A percentile compares a stretch with the other conserved stretches of the same genome.
These are phyloP conservation scores for Talaromyces sp. DNA, from an alignment of 2,329 filamentous ascomycete genomes.

Conservation along the genomic window DNA sequence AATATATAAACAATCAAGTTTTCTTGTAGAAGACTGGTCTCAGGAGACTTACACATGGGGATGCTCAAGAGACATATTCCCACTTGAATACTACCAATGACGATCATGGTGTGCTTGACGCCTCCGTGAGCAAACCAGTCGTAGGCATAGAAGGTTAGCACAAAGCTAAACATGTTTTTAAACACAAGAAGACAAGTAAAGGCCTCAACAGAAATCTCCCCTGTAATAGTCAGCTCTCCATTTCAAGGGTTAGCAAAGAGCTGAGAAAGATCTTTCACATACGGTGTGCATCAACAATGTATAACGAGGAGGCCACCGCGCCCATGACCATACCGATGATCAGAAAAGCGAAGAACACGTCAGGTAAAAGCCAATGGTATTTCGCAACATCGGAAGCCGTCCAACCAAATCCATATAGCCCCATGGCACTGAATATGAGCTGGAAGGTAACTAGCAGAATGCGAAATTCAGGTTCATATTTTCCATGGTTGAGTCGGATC, in stretches of 20 bases:
- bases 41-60: constrained; percentile 75
- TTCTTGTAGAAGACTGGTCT: background rate
- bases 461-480: constrained; percentile 91
- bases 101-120: constrained; percentile 65
- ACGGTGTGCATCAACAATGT: constrained; percentile 92
- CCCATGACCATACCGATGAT: constrained; percentile 91
- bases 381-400: constrained; percentile 63
- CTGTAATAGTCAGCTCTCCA: constrained; percentile 43
- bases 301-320: constrained; percentile 80
- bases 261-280: constrained; percentile 39
- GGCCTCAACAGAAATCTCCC: constrained; percentile 79
- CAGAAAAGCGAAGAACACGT: constrained; percentile 81
- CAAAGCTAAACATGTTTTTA: constrained; percentile 92
- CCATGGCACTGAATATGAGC: constrained; percentile 73
- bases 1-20: background rate
- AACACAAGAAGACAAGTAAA: constrained; percentile 91
- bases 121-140: constrained; percentile 71
- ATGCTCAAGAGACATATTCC: constrained; percentile 74
- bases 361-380: constrained; percentile 73
- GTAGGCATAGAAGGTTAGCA: constrained; percentile 80
- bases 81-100: constrained; percentile 75
- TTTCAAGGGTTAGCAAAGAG: background rate
- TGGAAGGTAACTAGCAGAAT: constrained; percentile 82
- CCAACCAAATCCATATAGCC: constrained; percentile 82
- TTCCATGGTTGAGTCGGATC: constrained; percentile 73